phyloP scores from a whole-genome alignment of 345 rosid species.

The Salix arbutifolia region DNA sequence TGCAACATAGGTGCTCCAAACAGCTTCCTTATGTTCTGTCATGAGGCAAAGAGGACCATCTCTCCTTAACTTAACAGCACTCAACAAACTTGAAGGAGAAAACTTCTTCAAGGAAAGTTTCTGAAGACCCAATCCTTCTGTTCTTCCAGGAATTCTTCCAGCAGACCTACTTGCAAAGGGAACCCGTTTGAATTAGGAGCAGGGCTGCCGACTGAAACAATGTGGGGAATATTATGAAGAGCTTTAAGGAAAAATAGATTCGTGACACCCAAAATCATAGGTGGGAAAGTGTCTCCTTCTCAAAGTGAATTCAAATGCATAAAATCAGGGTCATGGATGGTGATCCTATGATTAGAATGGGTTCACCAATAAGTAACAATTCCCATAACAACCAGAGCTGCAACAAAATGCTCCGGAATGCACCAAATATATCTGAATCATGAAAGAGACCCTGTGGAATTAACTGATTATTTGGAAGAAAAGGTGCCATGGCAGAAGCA shows the following conservation, averaged over 20 bases:
- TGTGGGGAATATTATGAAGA: conserved; percentile 74
- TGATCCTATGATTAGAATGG: conserved; percentile 85
- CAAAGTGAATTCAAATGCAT: conserved; percentile 59
- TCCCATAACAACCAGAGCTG: conserved; percentile 98
- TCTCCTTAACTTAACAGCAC: conserved; percentile 77
- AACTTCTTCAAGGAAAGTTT: conserved; percentile 77
- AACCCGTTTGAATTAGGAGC: conserved; percentile 52
- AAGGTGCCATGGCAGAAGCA: conserved; percentile 83
- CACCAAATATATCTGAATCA: conserved; percentile 86
- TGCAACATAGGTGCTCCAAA: conserved; percentile 81
- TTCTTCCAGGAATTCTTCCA: conserved; percentile 62
- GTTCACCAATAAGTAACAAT: conserved; percentile 83
- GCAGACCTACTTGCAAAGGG: conserved; percentile 56
- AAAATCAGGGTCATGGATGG: conserved; percentile 94
- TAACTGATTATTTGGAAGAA: conserved; percentile 85
- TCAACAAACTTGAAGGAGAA: conserved; percentile 78
- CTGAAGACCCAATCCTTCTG: conserved; percentile 72
- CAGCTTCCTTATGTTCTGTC: conserved; percentile 97
- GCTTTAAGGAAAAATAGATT: conserved; percentile 92
- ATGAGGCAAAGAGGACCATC: conserved; percentile 96
- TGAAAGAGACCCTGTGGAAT: conserved; percentile 95
- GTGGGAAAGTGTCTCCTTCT: conserved; percentile 82
- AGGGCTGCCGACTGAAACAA: conserved; percentile 90
- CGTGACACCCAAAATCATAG: conserved; percentile 92
- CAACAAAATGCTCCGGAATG: conserved; percentile 69